Base-by-base conservation (phyloP, 305 asterid genomes). In the Stenogyne calaminthoides region DNA sequence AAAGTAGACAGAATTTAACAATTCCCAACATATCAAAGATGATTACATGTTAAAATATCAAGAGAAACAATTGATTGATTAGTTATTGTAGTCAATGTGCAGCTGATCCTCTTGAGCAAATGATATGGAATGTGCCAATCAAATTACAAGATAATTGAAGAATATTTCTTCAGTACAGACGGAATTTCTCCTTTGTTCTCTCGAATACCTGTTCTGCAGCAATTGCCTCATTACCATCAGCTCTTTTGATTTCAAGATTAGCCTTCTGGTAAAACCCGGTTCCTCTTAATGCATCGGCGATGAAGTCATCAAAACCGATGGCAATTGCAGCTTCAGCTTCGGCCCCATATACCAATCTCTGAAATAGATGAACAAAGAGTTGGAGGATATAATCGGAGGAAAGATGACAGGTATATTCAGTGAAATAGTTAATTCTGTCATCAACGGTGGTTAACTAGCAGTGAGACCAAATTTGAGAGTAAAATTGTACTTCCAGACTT, bases 271-370 rank as follows among this genome's bases (percentile, higher is more conserved):
- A 92, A 46, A 87, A 85, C 62, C 96, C 96, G 5, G 98, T 95
- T 47, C 99, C 99, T 82, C 98, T 87, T 9, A 92, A 63, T 22
- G 98, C 99, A 56, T 95, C 97, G 2, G 98, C 97, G 6, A 95
- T 95, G 87, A 95, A 95, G 83, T 90, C 96, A 47, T 92, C 99
- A 9, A 95, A 95, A 46, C 98, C 98, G 34, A 95, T 92, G 66
- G 98, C 98, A 39, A 92, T 89, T 15, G 98, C 98, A 59, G 98
- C 98, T 84, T 94, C 99, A 3, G 99, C 99, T 77, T 95, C 89
- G 54, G 97, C 97, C 70, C 99, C 98, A 37, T 95, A 92, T 19
- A 95, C 99, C 84, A 92, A 75, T 80, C 98, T 87, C 99, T 92
- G 92, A 57, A 70, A 51, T 71, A 54, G 20, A 70, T 5, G 32